These are phyloP conservation scores for Talaromyces amestolkiae DNA, from an alignment of 2,329 filamentous ascomycete species.

Conservation along the genomic window DNA sequence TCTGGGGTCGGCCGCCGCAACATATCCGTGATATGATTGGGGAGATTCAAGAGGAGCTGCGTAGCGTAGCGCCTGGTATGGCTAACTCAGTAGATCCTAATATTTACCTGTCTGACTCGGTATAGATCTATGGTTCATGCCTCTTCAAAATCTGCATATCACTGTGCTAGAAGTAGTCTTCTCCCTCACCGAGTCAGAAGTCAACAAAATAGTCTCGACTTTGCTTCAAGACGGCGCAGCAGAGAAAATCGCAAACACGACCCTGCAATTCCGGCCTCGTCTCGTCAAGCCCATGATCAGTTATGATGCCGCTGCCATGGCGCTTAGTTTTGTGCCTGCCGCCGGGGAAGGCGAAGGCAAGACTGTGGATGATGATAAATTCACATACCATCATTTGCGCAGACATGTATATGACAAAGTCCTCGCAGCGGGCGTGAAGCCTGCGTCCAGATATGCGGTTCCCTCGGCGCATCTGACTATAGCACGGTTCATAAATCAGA, in stretches of 20 bases:
- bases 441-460: conserved; percentile 79
- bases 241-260: conserved; percentile 63
- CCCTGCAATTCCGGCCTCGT: conserved; percentile 65
- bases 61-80: conserved; percentile 64
- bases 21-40: conserved; percentile 66
- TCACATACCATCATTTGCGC: conserved; percentile 88
- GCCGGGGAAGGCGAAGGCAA: conserved; percentile 55
- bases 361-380: conserved; percentile 56
- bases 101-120: too few species aligned
- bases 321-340: conserved; percentile 82
- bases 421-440: conserved; percentile 60
- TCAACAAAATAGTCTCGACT: conserved; percentile 59
- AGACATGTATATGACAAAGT: conserved; percentile 69
- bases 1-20: conserved; percentile 81
- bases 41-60: conserved; percentile 66
- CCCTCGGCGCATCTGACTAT: conserved; percentile 89
- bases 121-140: conserved; percentile 75
- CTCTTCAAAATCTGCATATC: conserved; percentile 72
- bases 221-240: conserved; percentile 55
- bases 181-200: conserved; percentile 68
- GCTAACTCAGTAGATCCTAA: too few species aligned
- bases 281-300: conserved; percentile 80
- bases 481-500: conserved; percentile 69
- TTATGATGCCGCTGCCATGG: conserved; percentile 81
- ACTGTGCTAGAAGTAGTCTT: conserved; percentile 84